phyloP scores from a whole-genome alignment of 139 green algal genomes.

The Chlorella vulgaris region DNA sequence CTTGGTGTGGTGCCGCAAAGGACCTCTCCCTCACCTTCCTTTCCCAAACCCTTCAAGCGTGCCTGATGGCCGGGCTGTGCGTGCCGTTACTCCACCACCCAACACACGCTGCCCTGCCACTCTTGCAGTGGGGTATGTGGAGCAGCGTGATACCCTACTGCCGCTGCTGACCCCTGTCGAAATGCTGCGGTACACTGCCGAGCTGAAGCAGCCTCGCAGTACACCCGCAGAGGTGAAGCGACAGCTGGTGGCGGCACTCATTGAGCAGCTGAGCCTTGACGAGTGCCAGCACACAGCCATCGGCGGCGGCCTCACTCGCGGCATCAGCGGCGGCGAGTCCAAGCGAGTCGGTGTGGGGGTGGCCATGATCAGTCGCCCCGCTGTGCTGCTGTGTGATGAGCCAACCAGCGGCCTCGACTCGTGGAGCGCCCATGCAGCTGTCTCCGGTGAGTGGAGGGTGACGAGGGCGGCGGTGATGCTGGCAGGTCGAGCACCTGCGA shows the following conservation, averaged over 20 bases:
- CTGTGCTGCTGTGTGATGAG: conserved; percentile 71
- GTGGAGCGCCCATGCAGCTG: background rate
- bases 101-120: background rate
- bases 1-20: no score
- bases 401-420: conserved; percentile 27
- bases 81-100: background rate
- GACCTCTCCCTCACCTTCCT: background rate
- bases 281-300: conserved; percentile 33
- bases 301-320: background rate
- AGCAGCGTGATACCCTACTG: conserved; percentile 62
- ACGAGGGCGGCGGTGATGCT: no score
- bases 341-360: conserved; percentile 40
- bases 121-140: conserved; percentile 46
- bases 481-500: no score
- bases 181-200: conserved; percentile 86
- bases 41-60: background rate
- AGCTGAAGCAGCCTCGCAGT: conserved; percentile 68
- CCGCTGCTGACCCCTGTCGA: conserved; percentile 43
- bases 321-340: conserved; percentile 11
- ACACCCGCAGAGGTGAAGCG: conserved; percentile 57
- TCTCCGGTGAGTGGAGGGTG: background rate
- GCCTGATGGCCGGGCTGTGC: background rate
- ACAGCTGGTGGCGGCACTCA: conserved; percentile 22
- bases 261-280: conserved; percentile 28
- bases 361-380: conserved; percentile 62